phyloP scores from a whole-genome alignment of 2,329 filamentous ascomycete species.

The Arthrobotrys megalospora region DNA sequence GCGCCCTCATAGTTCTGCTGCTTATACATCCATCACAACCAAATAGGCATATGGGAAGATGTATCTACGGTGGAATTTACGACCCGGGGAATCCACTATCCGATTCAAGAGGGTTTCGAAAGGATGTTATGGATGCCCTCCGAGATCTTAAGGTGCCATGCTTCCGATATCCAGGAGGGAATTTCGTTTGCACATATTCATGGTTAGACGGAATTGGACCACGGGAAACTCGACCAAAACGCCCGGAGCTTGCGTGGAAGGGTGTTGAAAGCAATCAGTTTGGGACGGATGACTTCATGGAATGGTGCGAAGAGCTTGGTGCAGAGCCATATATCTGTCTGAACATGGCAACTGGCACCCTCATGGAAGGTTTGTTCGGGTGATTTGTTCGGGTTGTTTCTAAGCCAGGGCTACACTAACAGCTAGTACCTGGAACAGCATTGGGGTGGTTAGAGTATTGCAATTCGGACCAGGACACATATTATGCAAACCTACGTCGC shows the following conservation, averaged over 20 bases:
- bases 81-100: constrained; percentile 82
- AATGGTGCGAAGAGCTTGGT: constrained; percentile 80
- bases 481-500: constrained; percentile 85
- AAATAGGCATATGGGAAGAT: constrained; percentile 85
- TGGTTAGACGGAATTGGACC: constrained; percentile 87
- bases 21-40: constrained; percentile 6
- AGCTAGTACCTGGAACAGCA: constrained; percentile 69
- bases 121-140: constrained; percentile 81
- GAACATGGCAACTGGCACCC: constrained; percentile 82
- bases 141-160: constrained; percentile 82
- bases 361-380: constrained; percentile 62
- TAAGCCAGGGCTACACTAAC: constrained; percentile 68
- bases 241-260: constrained; percentile 84
- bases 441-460: constrained; percentile 89
- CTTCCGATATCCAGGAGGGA: constrained; percentile 85
- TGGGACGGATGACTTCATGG: constrained; percentile 88
- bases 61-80: constrained; percentile 89
- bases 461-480: constrained; percentile 81
- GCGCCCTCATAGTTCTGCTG: background rate
- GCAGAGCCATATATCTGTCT: constrained; percentile 85
- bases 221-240: constrained; percentile 76
- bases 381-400: background rate
- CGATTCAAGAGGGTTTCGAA: constrained; percentile 82
- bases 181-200: constrained; percentile 88
- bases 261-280: constrained; percentile 83